phyloP scores from a whole-genome alignment of 345 rosid species.

The Murraya paniculata region DNA sequence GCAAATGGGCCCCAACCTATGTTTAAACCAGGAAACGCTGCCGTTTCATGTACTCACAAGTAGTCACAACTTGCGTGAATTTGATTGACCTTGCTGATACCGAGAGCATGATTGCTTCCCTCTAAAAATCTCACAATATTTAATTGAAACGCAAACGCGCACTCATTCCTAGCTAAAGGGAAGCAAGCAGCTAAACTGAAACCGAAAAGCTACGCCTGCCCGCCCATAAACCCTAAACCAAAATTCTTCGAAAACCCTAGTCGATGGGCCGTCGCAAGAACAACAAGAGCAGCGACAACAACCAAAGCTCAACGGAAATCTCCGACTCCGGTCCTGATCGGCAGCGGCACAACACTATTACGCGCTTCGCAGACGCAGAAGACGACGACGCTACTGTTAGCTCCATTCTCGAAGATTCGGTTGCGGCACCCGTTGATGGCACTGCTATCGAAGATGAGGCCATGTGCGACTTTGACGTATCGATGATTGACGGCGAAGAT shows the following conservation, averaged over 20 bases:
- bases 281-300: conserved; percentile 27
- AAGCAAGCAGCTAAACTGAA: neutral
- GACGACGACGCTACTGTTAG: conserved; percentile 36
- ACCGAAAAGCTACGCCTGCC: no score
- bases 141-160: neutral
- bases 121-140: neutral
- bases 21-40: neutral
- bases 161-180: neutral
- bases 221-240: neutral
- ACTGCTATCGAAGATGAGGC: conserved; percentile 44
- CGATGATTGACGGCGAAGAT: conserved; percentile 42
- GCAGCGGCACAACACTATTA: conserved; percentile 36
- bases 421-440: conserved; percentile 20
- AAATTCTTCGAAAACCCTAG: conserved; percentile 12
- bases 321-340: neutral
- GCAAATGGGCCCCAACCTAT: no score
- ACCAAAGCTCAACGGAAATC: conserved; percentile 21
- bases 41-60: neutral
- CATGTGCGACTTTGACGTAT: conserved; percentile 45
- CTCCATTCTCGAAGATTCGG: conserved; percentile 39
- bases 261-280: conserved; percentile 39
- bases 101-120: neutral
- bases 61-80: neutral
- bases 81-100: neutral
- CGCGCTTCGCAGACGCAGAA: conserved; percentile 49